Evolutionary conservation across 1,284 basidiomycete species (phyloP), one percentile per base, ranked within the genome.

Genomic region (Ceratobasidium sp.): DNA sequence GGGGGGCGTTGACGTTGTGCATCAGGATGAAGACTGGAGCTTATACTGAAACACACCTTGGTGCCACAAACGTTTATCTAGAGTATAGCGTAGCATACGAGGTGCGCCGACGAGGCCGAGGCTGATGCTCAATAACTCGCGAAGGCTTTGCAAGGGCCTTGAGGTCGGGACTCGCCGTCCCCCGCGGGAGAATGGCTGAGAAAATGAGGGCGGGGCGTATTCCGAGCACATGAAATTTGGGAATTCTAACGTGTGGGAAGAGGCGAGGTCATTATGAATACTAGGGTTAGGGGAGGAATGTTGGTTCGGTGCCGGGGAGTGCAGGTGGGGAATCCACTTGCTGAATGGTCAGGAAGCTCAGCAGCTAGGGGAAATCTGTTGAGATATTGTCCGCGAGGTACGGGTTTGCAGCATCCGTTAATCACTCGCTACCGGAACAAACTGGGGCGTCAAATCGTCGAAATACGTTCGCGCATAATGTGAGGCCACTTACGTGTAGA

Each of bases 381-480:
- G 36, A 38, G 36, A 23, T 8, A 36, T 36, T 33, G 12, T 16
- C 9, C 51, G 25, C 18, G 12, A 16, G 30, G n/a, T n/a, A 7
- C 16, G 14, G 30, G n/a, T 11, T 12, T 56, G 53, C 53, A 56
- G 25, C 14, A 56, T 56, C 53, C 28, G 53, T 60, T 60, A 60
- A 60, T 60, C 58, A 60, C 58, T 60, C 58, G 38, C 21, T 16
- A 21, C 21, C 33, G 58, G 36, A 40, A 44, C 33, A 60, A 23
- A 36, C 30, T 33, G 54, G 4, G 12, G 8, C 38, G 33, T 60
- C 11, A 33, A 11, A 42, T n/a, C 33, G n/a, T 18, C 58, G 58
- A 38, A 42, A 60, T 21, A 2, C 7, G 21, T 23, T 25, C 6
- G 58, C 9, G 14, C 1, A 30, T 40, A 11, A 23, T 9, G n/a